These are phyloP conservation scores for Lithocarpus polystachyus DNA, from an alignment of 306 rosid genomes.

Conservation along the genomic window DNA sequence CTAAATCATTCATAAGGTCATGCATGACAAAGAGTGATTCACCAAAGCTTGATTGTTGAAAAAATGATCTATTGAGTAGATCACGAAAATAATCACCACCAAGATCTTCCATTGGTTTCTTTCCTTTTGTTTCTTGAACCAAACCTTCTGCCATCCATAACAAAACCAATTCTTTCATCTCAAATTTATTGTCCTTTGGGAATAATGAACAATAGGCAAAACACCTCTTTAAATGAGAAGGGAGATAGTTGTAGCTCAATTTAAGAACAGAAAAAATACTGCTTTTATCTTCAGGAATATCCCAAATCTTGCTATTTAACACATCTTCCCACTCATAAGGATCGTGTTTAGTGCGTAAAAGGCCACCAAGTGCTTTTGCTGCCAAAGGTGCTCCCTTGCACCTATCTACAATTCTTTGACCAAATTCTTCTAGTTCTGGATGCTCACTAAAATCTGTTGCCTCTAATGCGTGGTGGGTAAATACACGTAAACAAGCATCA, in stretches of 20 bases:
- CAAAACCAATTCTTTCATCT: not conserved
- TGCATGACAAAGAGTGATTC: not conserved
- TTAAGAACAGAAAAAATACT: not conserved
- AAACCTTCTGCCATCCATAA: not conserved
- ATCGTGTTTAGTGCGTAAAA: not conserved
- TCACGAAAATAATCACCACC: not conserved
- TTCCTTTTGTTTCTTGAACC: not conserved
- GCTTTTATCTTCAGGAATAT: not conserved
- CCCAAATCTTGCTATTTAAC: not conserved
- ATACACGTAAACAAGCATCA: not conserved
- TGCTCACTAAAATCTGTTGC: not conserved
- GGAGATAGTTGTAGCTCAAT: not conserved
- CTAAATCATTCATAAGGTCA: constrained; percentile 8
- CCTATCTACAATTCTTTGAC: not conserved
- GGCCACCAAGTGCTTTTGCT: not conserved
- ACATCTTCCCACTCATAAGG: not conserved
- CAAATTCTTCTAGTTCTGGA: not conserved
- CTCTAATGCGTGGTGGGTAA: constrained; percentile 2
- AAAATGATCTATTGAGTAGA: not conserved
- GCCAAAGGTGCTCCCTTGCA: not conserved
- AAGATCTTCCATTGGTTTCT: not conserved
- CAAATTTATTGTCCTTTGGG: not conserved
- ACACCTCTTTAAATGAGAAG: not conserved
- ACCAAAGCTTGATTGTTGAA: fast-evolving
- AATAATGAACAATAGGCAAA: constrained; percentile 12